phyloP scores from a whole-genome alignment of 2,329 filamentous ascomycete species.

The Fusarium lateritium region DNA sequence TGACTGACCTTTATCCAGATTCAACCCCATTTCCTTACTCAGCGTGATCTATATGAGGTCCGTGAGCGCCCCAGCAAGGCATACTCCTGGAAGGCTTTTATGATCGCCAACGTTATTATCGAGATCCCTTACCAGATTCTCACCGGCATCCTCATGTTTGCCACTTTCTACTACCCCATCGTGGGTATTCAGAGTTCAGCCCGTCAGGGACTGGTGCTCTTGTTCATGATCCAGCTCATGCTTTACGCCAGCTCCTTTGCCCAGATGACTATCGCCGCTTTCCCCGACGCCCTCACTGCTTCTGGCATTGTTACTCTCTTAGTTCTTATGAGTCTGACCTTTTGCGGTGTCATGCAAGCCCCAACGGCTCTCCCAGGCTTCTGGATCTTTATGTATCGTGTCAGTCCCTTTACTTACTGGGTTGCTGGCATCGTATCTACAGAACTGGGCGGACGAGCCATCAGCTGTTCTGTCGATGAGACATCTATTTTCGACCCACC shows the following conservation, averaged over 20 bases:
- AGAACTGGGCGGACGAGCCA: constrained; percentile 26
- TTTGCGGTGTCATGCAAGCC: constrained; percentile 68
- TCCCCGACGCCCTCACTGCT: constrained; percentile 71
- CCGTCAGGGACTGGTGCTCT: constrained; percentile 75
- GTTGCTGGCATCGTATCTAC: constrained; percentile 67
- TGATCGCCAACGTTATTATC: constrained; percentile 78
- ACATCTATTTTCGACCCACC: constrained; percentile 75
- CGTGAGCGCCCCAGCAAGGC: constrained; percentile 81
- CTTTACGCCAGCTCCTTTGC: constrained; percentile 81
- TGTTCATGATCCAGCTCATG: constrained; percentile 76
- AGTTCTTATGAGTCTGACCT: constrained; percentile 52
- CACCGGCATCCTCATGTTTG: constrained; percentile 73
- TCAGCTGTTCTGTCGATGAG: constrained; percentile 68
- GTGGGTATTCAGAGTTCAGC: constrained; percentile 64
- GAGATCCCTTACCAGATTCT: constrained; percentile 81
- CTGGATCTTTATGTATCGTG: constrained; percentile 82
- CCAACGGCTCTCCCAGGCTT: constrained; percentile 71
- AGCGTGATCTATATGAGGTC: constrained; percentile 82
- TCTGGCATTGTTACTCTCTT: constrained; percentile 70
- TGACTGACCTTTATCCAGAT: constrained; percentile 59
- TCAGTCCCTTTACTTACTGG: constrained; percentile 75
- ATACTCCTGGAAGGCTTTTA: constrained; percentile 83
- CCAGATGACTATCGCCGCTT: constrained; percentile 79
- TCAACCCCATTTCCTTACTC: constrained; percentile 83
- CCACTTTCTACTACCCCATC: constrained; percentile 78